Base-by-base conservation (phyloP, 2,329 filamentous ascomycete genomes). In the Cytospora mali region DNA sequence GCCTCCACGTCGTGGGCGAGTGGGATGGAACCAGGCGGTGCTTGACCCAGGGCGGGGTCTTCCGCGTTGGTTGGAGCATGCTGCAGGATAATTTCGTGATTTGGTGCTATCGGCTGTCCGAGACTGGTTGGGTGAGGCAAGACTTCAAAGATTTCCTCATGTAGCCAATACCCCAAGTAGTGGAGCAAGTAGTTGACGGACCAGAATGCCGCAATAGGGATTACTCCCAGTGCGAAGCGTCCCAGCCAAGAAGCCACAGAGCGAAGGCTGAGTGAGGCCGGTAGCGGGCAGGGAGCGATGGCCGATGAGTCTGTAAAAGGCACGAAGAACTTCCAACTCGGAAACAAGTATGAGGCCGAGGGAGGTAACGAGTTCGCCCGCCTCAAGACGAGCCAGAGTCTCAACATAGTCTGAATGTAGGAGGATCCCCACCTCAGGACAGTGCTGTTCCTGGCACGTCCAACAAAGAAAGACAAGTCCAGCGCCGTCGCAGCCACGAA, bases 271-370 rank as follows among this genome's bases (percentile, higher is more conserved):
- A 82, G 69, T 3, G 77, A 75, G 4, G 73, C 65, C 0, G 77
- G 76, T 0, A 76, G 72, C 2, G 80, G 77, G 2, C 82, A 83
- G 0, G 80, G 71, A 1, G 75, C 70, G 29, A 85, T 80, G 0
- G 82, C 82, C 0, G 84, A 86, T 14, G 77, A 72, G 9, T 74
- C 68, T 14, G 81, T 80, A 54, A 85, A 86, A 0, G 84, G 84
- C 21, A 87, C 69, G 66, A 86, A 86, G 70, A 81, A 87, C 6
- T 71, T 75, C 42, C 74, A 73, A 9, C 69, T 71, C 0, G 84
- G 84, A 3, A 86, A 71, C 71, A 71, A 74, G 9, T 72, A 73
- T 14, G 67, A 74, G 7, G 72, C 73, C 11, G 67, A 74, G 14
- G 73, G 70, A 0, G 81, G 72, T 50, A 81, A 72, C 16, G 87